Conservation (phyloP, 192 early-diverging fungal species). For the Umbelopsis sp. region DNA sequence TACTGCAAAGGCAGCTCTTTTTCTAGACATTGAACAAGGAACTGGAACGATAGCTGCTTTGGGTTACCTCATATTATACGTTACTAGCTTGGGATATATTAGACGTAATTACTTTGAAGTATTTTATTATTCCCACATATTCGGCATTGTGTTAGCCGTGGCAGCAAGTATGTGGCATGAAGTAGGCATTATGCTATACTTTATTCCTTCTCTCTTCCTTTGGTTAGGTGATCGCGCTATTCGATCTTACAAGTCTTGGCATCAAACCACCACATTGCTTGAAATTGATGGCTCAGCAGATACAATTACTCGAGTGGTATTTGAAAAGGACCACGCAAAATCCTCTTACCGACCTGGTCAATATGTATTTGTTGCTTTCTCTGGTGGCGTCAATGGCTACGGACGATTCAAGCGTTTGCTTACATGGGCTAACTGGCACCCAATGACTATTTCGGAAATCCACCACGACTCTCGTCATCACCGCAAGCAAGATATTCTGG, state of each 20-base stretch:
- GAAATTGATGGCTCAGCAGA: not conserved
- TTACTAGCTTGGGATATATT: constrained; percentile 30
- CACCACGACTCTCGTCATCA: not conserved
- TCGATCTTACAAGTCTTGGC: constrained; percentile 35
- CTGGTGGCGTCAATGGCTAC: constrained; percentile 12
- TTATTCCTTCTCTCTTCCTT: constrained; percentile 24
- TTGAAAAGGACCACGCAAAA: constrained; percentile 15
- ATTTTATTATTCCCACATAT: constrained; percentile 44
- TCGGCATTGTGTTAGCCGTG: constrained; percentile 34
- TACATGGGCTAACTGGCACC: constrained; percentile 36
- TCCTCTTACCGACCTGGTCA: constrained; percentile 39
- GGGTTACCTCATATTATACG: constrained; percentile 29
- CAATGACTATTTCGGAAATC: constrained; percentile 36
- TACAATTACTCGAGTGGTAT: constrained; percentile 20
- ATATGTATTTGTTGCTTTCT: constrained; percentile 45
- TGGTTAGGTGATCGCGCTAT: constrained; percentile 37
- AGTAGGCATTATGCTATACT: constrained; percentile 25
- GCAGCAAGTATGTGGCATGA: constrained; percentile 36
- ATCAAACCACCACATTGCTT: constrained; percentile 9
- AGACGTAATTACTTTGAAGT: constrained; percentile 44
- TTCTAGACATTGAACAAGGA: constrained; percentile 27
- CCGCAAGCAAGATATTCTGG: not conserved
- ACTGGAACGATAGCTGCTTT: constrained; percentile 28
- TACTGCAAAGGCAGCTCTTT: constrained; percentile 22
- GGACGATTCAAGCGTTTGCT: not conserved